phyloP scores from a whole-genome alignment of 495 filamentous ascomycete species.

The Articulospora tetracladia region DNA sequence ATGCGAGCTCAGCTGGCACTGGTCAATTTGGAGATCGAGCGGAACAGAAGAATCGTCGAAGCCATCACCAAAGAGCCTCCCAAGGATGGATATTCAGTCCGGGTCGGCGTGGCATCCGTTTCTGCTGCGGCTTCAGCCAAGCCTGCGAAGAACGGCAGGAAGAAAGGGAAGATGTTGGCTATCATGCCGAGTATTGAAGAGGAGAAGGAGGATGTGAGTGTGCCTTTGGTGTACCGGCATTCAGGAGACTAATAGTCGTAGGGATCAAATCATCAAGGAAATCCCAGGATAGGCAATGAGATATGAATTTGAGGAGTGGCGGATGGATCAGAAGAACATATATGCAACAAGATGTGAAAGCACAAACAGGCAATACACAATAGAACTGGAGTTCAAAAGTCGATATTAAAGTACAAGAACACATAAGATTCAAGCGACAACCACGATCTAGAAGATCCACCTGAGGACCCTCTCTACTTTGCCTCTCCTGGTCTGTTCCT shows the following conservation, averaged over 20 bases:
- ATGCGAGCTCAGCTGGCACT: too few relatives aligned
- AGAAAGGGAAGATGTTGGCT: background rate
- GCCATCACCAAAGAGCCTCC: background rate
- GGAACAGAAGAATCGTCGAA: background rate
- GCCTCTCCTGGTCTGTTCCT: constrained; percentile 18
- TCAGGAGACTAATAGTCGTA: too few relatives aligned
- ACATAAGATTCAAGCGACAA: too few relatives aligned
- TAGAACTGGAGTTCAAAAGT: too few relatives aligned
- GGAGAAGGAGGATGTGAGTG: background rate
- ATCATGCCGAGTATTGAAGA: background rate
- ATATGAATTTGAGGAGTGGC: too few relatives aligned
- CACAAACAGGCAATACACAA: too few relatives aligned
- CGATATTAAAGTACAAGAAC: too few relatives aligned
- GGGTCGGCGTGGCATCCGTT: background rate
- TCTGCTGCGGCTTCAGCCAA: background rate
- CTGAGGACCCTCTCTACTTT: constrained; percentile 17
- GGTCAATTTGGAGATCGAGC: background rate
- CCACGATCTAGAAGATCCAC: constrained; percentile 29
- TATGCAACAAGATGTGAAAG: too few relatives aligned
- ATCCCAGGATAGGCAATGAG: too few relatives aligned
- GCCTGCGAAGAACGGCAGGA: background rate
- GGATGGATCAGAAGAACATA: too few relatives aligned
- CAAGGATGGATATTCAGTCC: background rate
- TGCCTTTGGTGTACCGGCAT: too few relatives aligned
- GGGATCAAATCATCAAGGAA: too few relatives aligned